Conservation (phyloP, 306 rosid species). For the Coriaria nepalensis region DNA sequence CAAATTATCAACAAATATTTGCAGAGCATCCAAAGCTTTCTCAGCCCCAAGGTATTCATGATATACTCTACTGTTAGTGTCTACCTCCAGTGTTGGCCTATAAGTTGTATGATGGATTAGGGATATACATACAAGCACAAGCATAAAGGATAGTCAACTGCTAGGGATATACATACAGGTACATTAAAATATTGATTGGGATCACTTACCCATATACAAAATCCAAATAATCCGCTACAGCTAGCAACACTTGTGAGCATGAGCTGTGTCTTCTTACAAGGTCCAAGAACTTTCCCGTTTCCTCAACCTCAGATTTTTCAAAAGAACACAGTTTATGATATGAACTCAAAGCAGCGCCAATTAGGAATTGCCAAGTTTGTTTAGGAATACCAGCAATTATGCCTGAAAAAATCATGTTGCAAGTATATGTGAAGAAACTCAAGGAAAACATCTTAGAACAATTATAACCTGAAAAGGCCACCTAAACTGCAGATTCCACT, state of each 20-base stretch:
- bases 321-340: constrained; percentile 24
- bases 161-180: too few species aligned
- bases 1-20: constrained; percentile 52
- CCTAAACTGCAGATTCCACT: too few species aligned
- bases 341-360: constrained; percentile 54
- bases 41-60: constrained; percentile 39
- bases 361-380: constrained; percentile 46
- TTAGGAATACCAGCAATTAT: constrained; percentile 24
- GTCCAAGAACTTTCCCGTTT: constrained; percentile 33
- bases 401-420: constrained; percentile 20
- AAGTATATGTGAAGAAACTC: too few species aligned
- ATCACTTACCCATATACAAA: constrained; percentile 45
- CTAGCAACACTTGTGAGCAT: constrained; percentile 47
- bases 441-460: not conserved
- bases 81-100: constrained; percentile 40
- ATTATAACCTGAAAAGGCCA: too few species aligned
- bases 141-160: too few species aligned
- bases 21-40: constrained; percentile 26
- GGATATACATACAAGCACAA: constrained; percentile 7
- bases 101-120: constrained; percentile 13
- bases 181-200: constrained; percentile 1
- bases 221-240: constrained; percentile 78
- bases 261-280: constrained; percentile 55
- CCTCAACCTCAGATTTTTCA: constrained; percentile 21
- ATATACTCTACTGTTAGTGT: constrained; percentile 22